Evolutionary conservation across 768 basidiomycete genomes (phyloP).

Genomic region (Pleurotus cornucopiae): DNA sequence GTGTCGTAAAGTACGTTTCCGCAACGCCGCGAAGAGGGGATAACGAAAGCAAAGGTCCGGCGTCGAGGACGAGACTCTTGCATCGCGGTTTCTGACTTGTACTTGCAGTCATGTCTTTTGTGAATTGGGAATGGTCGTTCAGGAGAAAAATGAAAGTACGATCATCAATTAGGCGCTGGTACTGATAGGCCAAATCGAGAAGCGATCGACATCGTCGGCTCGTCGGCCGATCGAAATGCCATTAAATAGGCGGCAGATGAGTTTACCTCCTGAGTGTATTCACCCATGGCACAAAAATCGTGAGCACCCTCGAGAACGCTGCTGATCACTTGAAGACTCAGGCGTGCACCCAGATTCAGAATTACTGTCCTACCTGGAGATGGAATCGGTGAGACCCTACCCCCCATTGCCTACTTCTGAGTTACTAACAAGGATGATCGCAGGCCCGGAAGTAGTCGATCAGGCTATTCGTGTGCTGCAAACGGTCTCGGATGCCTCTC

Average conservation of each 20-base stretch:
- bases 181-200: not conserved
- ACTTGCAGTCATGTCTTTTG: not conserved
- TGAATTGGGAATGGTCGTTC: conserved; percentile 14
- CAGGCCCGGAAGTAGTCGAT: conserved; percentile 85
- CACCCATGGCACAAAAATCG: conserved; percentile 43
- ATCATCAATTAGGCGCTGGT: not conserved
- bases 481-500: conserved; percentile 55
- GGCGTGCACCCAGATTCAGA: conserved; percentile 56
- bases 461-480: conserved; percentile 86
- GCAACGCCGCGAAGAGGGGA: conserved; percentile 89
- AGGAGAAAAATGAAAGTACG: not conserved
- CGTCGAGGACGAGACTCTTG: conserved; percentile 85
- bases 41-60: conserved; percentile 86
- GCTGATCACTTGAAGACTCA: no score
- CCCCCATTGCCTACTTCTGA: not conserved
- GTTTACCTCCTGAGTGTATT: not conserved
- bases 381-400: conserved; percentile 73
- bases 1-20: conserved; percentile 80
- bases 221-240: not conserved
- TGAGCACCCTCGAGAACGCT: conserved; percentile 16
- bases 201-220: not conserved
- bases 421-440: conserved; percentile 11
- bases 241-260: not conserved
- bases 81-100: conserved; percentile 40
- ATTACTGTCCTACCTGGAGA: conserved; percentile 93